Percentiles rank a stretch among this genome's conserved stretches.
phyloP scores from a whole-genome alignment of 2,329 filamentous ascomycete species.

The Hypomyces rosellus region DNA sequence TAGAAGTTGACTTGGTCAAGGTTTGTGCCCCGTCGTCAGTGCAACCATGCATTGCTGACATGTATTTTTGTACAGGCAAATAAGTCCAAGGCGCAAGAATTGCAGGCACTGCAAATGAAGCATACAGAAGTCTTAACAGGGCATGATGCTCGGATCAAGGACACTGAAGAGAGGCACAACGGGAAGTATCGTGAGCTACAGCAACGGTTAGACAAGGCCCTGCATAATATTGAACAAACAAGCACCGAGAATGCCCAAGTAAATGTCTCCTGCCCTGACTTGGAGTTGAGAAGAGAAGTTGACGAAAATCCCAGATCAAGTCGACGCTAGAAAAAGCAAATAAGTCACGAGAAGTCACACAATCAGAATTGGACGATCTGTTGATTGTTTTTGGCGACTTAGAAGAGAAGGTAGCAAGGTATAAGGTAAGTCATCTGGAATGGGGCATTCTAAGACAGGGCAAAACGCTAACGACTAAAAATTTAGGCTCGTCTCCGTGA shows the following conservation, averaged over 20 bases:
- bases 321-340: conserved; percentile 39
- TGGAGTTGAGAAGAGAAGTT: neutral
- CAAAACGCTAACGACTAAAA: too few species aligned
- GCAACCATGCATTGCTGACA: neutral
- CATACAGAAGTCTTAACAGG: conserved; percentile 29
- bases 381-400: conserved; percentile 75
- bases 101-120: conserved; percentile 45
- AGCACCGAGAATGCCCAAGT: conserved; percentile 22
- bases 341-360: conserved; percentile 55
- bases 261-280: conserved; percentile 4
- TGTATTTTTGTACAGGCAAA: conserved; percentile 37
- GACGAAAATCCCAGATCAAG: conserved; percentile 22
- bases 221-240: conserved; percentile 15
- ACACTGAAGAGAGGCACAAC: conserved; percentile 19
- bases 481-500: conserved; percentile 52
- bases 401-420: conserved; percentile 68
- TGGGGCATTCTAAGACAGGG: too few species aligned
- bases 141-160: conserved; percentile 25
- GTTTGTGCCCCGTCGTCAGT: conserved; percentile 25
- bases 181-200: conserved; percentile 21
- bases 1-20: conserved; percentile 59
- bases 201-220: conserved; percentile 19
- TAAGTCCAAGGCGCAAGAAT: conserved; percentile 54
- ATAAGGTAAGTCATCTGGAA: conserved; percentile 53
- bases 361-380: conserved; percentile 73